Base-by-base conservation (phyloP, 1,284 basidiomycete species). In the Phenoliferia sp. region DNA sequence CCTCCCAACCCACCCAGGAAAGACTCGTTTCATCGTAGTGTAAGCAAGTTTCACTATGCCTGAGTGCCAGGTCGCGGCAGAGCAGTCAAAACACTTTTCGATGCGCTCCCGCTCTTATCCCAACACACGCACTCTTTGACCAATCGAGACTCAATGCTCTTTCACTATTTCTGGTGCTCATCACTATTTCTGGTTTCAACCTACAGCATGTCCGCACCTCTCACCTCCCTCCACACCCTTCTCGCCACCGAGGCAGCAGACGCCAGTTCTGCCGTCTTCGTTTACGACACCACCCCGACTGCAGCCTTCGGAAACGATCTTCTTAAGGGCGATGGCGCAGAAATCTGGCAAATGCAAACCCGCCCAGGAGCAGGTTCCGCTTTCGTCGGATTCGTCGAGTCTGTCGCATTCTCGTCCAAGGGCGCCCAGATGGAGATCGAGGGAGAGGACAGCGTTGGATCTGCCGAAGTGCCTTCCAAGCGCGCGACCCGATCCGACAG, bases 341-440 rank as follows among this genome's bases (percentile, higher is more conserved):
- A 64, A 48, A 35, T 64, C 33, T 59, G 32, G 33, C 56, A 33
- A 26, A 82, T 94, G 64, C 92, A 95, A 81, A 92, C 90, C n/a
- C 84, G 93, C 66, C 84, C 88, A 22, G 93, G 93, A 59, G 92
- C 93, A 28, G 93, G 93, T 22, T 80, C 92, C 65, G 86, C 86
- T 75, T 82, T 96, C 68, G 86, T 91, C 50, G 93, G 93, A 22
- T 85, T 91, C 69, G 82, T 93, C 61, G 66, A 72, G 63, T 61
- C 62, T 7, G 72, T 78, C 55, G 71, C 71, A 26, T 67, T 67
- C 69, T 64, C 74, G 15, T 88, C 87, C 12, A 79, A 79, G 75
- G 86, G 90, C 72, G 86, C 29, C 85, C 83, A 15, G 79, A 81
- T 61, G 84, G 84, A 64, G 34, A 50, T 29, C 17, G 59, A 56